Evolutionary conservation across 1,139 yeast genomes (phyloP).

Genomic region (Taphrina deformans): DNA sequence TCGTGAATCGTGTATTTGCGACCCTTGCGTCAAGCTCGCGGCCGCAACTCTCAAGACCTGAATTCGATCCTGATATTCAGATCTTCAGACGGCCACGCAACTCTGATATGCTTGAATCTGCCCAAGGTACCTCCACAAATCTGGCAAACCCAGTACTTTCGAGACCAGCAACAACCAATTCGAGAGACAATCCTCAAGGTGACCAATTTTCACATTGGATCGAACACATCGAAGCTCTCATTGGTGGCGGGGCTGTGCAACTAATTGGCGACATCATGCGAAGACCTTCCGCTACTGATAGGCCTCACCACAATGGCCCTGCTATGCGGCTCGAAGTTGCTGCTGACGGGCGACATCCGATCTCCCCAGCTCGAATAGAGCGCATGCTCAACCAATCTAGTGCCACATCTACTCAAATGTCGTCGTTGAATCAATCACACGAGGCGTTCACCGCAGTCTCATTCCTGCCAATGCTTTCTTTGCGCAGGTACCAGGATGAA

Average conservation of each 20-base stretch:
- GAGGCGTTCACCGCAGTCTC: constrained; percentile 40
- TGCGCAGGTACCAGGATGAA: constrained; percentile 70
- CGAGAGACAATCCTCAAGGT: not conserved
- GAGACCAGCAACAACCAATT: not conserved
- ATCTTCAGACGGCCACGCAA: constrained; percentile 23
- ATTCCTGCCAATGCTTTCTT: constrained; percentile 55
- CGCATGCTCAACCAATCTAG: constrained; percentile 25
- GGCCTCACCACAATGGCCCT: not conserved
- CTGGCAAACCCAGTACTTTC: constrained; percentile 27
- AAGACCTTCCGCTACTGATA: constrained; percentile 14
- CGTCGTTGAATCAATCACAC: constrained; percentile 20
- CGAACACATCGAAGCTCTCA: constrained; percentile 35
- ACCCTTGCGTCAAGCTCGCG: not conserved
- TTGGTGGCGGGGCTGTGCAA: constrained; percentile 36
- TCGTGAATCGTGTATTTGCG: constrained; percentile 20
- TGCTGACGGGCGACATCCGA: constrained; percentile 3
- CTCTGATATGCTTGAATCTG: not conserved
- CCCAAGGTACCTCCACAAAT: not conserved
- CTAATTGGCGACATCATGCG: constrained; percentile 35
- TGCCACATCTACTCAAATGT: not conserved
- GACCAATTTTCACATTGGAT: constrained; percentile 35
- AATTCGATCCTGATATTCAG: constrained; percentile 10
- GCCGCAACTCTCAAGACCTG: not conserved
- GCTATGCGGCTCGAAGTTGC: constrained; percentile 35
- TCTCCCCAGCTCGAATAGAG: constrained; percentile 36